Percentiles rank a stretch among this genome's conserved stretches.
phyloP scores from a whole-genome alignment of 2,329 filamentous ascomycete species.

The Talaromyces sp. region DNA sequence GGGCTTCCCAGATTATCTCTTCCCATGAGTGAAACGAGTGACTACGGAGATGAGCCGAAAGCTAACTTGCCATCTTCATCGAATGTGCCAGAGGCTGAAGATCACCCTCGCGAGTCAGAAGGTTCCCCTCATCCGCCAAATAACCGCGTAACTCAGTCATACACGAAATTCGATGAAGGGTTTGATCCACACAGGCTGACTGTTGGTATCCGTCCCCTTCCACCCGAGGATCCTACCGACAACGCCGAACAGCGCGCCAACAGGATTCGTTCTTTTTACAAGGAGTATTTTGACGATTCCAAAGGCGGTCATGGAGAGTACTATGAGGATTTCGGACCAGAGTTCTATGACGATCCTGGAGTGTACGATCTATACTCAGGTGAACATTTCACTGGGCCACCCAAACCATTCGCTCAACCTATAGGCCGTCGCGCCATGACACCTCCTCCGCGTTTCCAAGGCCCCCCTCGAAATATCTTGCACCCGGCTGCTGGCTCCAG shows the following conservation, averaged over 20 bases:
- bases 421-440: conserved; percentile 91
- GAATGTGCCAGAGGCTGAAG: conserved; percentile 26
- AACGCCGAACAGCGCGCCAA: conserved; percentile 93
- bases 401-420: conserved; percentile 72
- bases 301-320: conserved; percentile 55
- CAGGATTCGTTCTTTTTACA: conserved; percentile 97
- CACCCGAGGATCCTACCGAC: conserved; percentile 78
- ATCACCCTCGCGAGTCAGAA: conserved; percentile 12
- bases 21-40: conserved; percentile 46
- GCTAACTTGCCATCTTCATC: conserved; percentile 41
- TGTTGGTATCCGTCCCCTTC: conserved; percentile 72
- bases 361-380: conserved; percentile 50
- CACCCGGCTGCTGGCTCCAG: conserved; percentile 38
- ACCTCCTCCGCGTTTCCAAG: conserved; percentile 62
- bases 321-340: conserved; percentile 69
- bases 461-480: conserved; percentile 42
- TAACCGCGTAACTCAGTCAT: conserved; percentile 20
- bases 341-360: conserved; percentile 62
- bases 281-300: conserved; percentile 94
- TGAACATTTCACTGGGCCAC: conserved; percentile 28
- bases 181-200: conserved; percentile 50
- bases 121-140: conserved; percentile 20
- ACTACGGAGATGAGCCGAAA: conserved; percentile 53
- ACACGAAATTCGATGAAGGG: conserved; percentile 22
- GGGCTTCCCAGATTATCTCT: conserved; percentile 31